phyloP scores from a whole-genome alignment of 192 early-diverging fungal species.

The Gigaspora rosea region DNA sequence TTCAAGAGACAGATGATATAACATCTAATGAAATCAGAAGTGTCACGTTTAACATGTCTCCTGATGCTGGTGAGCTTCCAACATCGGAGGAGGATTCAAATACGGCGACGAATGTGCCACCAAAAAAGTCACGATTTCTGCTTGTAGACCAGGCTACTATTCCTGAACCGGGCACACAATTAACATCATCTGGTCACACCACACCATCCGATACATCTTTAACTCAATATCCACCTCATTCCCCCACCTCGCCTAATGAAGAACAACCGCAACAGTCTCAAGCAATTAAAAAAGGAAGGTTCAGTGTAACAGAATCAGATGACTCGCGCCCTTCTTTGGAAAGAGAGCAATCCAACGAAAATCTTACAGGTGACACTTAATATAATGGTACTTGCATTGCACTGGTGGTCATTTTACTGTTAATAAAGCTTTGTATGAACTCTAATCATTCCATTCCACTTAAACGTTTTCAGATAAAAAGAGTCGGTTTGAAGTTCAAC shows the following conservation, averaged over 20 bases:
- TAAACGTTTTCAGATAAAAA: not conserved
- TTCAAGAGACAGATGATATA: conserved; percentile 38
- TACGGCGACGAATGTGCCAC: conserved; percentile 24
- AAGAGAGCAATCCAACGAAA: conserved; percentile 29
- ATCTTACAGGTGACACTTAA: conserved; percentile 28
- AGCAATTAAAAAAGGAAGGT: conserved; percentile 73
- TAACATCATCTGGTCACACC: conserved; percentile 19
- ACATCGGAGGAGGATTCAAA: not conserved
- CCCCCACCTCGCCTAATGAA: conserved; percentile 6
- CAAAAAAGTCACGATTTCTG: conserved; percentile 51
- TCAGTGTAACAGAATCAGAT: conserved; percentile 53
- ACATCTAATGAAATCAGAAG: not conserved
- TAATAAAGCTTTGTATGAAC: not conserved
- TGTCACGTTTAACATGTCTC: not conserved
- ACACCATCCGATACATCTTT: conserved; percentile 24
- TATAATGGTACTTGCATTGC: conserved; percentile 27
- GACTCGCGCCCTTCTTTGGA: conserved; percentile 13
- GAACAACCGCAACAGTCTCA: not conserved
- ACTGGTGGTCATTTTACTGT: conserved; percentile 18
- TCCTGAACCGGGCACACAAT: not conserved
- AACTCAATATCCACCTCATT: conserved; percentile 20
- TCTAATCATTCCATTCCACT: not conserved
- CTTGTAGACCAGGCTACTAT: conserved; percentile 36
- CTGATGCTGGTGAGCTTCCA: conserved; percentile 3
- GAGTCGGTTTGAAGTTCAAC: conserved; percentile 4